phyloP scores from a whole-genome alignment of 306 rosid genomes.

The Fragaria ananassa region DNA sequence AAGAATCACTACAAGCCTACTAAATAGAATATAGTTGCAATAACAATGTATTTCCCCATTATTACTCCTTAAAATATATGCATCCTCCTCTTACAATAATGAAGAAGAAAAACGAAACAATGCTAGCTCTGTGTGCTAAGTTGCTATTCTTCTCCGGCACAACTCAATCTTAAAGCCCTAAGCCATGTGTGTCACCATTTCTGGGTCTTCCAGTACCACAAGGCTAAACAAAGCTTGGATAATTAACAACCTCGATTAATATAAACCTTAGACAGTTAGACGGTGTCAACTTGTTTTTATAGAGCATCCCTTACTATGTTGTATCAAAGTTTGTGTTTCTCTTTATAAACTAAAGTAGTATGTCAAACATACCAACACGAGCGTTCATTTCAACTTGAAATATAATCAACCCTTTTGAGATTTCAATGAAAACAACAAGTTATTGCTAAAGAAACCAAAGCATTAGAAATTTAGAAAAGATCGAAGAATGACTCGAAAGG shows the following conservation, averaged over 20 bases:
- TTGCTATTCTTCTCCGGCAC: background rate
- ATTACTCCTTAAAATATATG: conserved; percentile 1
- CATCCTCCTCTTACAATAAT: background rate
- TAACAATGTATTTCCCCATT: conserved; percentile 11
- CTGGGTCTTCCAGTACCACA: background rate
- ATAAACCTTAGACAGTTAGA: background rate
- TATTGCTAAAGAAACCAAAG: no score
- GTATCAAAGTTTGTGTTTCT: no score
- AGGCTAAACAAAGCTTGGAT: background rate
- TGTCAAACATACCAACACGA: no score
- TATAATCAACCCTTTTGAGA: no score
- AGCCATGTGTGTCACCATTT: background rate
- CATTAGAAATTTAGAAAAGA: no score
- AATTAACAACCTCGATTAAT: conserved; percentile 5
- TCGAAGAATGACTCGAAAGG: no score
- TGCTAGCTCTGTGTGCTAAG: background rate
- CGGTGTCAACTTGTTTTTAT: background rate
- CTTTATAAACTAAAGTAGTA: no score
- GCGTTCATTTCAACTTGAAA: no score
- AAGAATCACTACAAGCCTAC: conserved; percentile 8
- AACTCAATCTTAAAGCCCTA: background rate
- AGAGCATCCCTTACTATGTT: no score
- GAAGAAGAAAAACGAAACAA: background rate
- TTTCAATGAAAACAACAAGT: no score
- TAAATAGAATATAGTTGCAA: background rate